phyloP scores from a whole-genome alignment of 2,329 filamentous ascomycete genomes.

The Chaetomium sp. region DNA sequence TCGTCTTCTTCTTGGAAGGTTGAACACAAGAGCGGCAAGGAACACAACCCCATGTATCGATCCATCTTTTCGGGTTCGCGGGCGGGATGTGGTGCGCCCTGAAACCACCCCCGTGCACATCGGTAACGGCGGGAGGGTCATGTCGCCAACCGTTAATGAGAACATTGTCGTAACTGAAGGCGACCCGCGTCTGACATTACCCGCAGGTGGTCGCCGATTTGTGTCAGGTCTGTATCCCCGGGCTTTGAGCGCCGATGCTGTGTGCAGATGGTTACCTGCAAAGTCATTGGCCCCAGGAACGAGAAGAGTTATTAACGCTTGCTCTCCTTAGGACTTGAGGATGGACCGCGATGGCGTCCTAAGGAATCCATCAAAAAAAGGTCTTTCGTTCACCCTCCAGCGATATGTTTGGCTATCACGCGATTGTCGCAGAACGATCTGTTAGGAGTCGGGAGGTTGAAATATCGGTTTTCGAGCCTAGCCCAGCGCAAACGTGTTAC shows the following conservation, averaged over 20 bases:
- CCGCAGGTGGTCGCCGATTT: slow-evolving; percentile 14
- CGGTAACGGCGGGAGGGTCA: slow-evolving; percentile 1
- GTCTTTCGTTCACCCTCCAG: too few species aligned
- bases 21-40: neutral
- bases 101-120: slow-evolving; percentile 8
- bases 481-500: neutral
- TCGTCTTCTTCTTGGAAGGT: neutral
- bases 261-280: neutral
- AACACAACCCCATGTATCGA: neutral
- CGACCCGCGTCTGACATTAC: slow-evolving; percentile 3
- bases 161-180: neutral
- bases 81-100: neutral
- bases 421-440: too few species aligned
- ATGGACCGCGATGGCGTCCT: too few species aligned
- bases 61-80: neutral
- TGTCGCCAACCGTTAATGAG: slow-evolving; percentile 7
- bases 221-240: slow-evolving; percentile 14
- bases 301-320: neutral
- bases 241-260: slow-evolving; percentile 9
- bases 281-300: slow-evolving; percentile 9
- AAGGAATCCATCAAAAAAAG: too few species aligned
- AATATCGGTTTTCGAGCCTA: too few species aligned
- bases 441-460: too few species aligned
- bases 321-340: too few species aligned
- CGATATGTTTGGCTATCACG: too few species aligned